A percentile compares a stretch with the other conserved stretches of the same genome.
Evolutionary conservation across 768 basidiomycete species (phyloP).

Genomic region (Tylopilus sp.): DNA sequence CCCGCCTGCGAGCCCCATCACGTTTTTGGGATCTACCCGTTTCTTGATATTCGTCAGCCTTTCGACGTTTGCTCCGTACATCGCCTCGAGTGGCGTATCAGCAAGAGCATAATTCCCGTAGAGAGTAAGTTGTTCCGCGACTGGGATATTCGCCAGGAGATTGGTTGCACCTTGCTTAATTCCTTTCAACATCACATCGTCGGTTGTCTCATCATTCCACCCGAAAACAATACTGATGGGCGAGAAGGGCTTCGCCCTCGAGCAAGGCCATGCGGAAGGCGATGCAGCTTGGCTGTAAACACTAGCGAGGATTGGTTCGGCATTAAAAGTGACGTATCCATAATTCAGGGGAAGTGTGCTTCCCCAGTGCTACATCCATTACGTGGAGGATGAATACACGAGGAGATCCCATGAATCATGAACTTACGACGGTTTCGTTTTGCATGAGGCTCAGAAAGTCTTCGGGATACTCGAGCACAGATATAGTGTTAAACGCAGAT

Average conservation of each 20-base stretch:
- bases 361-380: constrained; percentile 44
- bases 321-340: constrained; percentile 43
- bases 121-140: constrained; percentile 37
- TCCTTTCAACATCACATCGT: constrained; percentile 41
- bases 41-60: constrained; percentile 39
- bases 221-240: constrained; percentile 48
- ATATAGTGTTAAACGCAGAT: constrained; percentile 21
- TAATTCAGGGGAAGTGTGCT: constrained; percentile 30
- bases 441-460: constrained; percentile 17
- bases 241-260: constrained; percentile 35
- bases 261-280: constrained; percentile 47
- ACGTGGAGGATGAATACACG: not conserved
- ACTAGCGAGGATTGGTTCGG: constrained; percentile 48
- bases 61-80: constrained; percentile 51
- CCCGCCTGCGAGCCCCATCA: constrained; percentile 69
- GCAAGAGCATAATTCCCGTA: constrained; percentile 62
- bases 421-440: constrained; percentile 18
- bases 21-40: constrained; percentile 50
- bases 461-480: constrained; percentile 20
- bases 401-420: not conserved
- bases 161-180: constrained; percentile 36
- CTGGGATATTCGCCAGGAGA: constrained; percentile 44
- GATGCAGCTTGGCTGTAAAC: constrained; percentile 37
- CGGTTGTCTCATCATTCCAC: constrained; percentile 40
- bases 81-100: constrained; percentile 45